phyloP scores from a whole-genome alignment of 345 rosid species.

The Ceriops tagal region DNA sequence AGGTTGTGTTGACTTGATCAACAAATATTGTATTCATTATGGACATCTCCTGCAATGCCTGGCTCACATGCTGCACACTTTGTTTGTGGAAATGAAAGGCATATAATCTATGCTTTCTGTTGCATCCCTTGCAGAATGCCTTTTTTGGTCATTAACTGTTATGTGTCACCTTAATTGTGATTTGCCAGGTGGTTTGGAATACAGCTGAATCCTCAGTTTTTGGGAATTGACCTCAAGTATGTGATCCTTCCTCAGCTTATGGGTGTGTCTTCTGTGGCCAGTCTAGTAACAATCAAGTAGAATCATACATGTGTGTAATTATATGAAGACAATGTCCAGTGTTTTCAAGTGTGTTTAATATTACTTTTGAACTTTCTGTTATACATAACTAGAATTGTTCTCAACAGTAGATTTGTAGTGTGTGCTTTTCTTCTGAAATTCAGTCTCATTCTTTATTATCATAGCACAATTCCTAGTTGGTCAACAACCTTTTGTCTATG shows the following conservation, averaged over 20 bases:
- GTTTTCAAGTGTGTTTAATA: neutral
- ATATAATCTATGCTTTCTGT: constrained; percentile 5
- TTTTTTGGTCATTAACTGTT: constrained; percentile 9
- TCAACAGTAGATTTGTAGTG: neutral
- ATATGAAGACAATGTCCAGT: neutral
- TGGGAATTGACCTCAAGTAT: constrained; percentile 90
- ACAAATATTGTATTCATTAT: no score
- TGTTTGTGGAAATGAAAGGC: constrained; percentile 2
- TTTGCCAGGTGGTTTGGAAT: constrained; percentile 84
- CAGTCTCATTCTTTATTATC: neutral
- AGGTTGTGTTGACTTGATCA: no score
- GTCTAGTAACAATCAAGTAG: neutral
- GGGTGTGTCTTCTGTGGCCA: neutral
- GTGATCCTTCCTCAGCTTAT: constrained; percentile 21
- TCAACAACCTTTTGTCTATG: no score
- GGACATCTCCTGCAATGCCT: no score
- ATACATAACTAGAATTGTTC: neutral
- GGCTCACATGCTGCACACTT: neutral
- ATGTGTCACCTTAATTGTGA: constrained; percentile 15
- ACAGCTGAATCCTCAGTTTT: constrained; percentile 82
- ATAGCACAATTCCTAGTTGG: neutral
- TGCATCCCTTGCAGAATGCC: constrained; percentile 7
- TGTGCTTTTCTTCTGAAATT: neutral
- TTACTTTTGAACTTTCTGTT: neutral
- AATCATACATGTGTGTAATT: neutral